A percentile compares a stretch with the other conserved stretches of the same genome.
These are phyloP conservation scores for Neonectria coccinea DNA, from an alignment of 2,329 filamentous ascomycete genomes.

Conservation along the genomic window DNA sequence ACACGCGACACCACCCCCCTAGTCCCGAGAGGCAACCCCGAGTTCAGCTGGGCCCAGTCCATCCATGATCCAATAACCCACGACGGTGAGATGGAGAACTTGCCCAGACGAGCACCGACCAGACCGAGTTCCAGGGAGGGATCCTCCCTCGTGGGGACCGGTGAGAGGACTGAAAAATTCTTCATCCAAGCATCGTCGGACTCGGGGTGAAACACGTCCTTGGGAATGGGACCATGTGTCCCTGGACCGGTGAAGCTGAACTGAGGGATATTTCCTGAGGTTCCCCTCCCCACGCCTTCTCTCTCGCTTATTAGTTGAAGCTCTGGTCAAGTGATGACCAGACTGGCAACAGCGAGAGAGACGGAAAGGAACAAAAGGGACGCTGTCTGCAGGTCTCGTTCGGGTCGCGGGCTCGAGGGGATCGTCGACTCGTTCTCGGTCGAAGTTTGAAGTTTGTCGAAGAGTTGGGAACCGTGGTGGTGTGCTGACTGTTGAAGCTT, in stretches of 20 bases:
- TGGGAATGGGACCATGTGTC: slow-evolving; percentile 32
- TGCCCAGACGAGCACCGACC: neutral
- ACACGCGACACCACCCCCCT: slow-evolving; percentile 10
- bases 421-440: slow-evolving; percentile 1
- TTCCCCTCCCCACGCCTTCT: slow-evolving; percentile 1
- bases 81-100: slow-evolving; percentile 23
- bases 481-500: slow-evolving; percentile 11
- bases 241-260: slow-evolving; percentile 12
- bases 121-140: slow-evolving; percentile 28
- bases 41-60: slow-evolving; percentile 7
- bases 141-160: slow-evolving; percentile 33
- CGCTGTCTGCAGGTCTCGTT: neutral
- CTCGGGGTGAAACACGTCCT: slow-evolving; percentile 24
- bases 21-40: slow-evolving; percentile 21
- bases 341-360: neutral
- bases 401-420: slow-evolving; percentile 1
- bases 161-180: slow-evolving; percentile 13
- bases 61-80: neutral
- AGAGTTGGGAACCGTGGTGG: slow-evolving; percentile 7
- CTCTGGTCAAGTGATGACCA: slow-evolving; percentile 5
- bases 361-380: slow-evolving; percentile 12
- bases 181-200: slow-evolving; percentile 29
- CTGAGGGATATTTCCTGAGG: slow-evolving; percentile 34
- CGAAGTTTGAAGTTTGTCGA: slow-evolving; percentile 2
- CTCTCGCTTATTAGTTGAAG: slow-evolving; percentile 12